phyloP scores from a whole-genome alignment of 805 yeast genomes.

The Maudiozyma turicensis region DNA sequence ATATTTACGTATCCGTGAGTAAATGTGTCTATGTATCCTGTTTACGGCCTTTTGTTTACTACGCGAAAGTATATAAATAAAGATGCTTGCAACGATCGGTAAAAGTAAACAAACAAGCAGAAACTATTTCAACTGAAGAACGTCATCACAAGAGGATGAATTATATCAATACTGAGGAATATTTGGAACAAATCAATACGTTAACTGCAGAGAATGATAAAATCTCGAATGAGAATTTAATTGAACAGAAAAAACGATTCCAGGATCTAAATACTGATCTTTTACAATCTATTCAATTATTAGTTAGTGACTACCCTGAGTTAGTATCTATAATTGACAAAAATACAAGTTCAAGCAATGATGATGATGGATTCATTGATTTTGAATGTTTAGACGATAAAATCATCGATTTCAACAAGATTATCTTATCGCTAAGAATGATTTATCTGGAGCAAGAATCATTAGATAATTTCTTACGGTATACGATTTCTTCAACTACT shows the following conservation, averaged over 20 bases:
- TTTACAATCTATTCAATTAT: constrained; percentile 1
- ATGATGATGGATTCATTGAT: constrained; percentile 7
- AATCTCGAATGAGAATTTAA: neutral
- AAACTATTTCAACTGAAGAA: too few species aligned
- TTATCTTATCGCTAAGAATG: constrained; percentile 16
- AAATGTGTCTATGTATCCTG: too few species aligned
- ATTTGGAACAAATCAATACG: neutral
- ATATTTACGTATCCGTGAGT: too few species aligned
- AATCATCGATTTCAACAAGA: constrained; percentile 14
- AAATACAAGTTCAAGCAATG: neutral
- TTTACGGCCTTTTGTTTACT: too few species aligned
- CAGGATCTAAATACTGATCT: constrained; percentile 1
- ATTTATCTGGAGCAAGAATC: constrained; percentile 27
- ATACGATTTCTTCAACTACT: constrained; percentile 18
- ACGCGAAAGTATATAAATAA: too few species aligned
- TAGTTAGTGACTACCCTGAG: constrained; percentile 1
- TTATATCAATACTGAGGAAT: neutral
- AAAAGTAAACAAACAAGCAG: too few species aligned
- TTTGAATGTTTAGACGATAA: constrained; percentile 10
- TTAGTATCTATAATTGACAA: neutral
- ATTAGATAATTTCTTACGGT: constrained; percentile 24
- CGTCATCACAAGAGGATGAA: neutral
- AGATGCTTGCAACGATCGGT: too few species aligned
- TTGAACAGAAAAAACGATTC: constrained; percentile 1
- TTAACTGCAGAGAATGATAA: neutral